Percentiles rank a stretch among this genome's conserved stretches.
These are phyloP conservation scores for Quercus rubra DNA, from an alignment of 306 rosid species.

Conservation along the genomic window DNA sequence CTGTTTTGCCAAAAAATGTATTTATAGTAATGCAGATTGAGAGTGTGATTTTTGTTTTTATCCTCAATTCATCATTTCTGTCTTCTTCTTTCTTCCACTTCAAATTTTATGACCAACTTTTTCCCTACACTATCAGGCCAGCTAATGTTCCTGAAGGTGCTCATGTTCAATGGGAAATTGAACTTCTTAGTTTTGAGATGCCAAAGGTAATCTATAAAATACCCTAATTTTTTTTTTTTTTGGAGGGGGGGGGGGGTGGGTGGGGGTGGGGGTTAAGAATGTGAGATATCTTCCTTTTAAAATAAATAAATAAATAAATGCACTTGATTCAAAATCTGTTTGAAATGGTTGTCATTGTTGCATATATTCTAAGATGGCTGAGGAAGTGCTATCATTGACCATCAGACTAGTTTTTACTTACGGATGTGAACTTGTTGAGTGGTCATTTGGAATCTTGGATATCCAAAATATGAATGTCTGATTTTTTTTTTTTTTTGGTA, in stretches of 20 bases:
- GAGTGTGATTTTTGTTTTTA: background rate
- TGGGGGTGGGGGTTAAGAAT: no score
- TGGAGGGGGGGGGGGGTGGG: no score
- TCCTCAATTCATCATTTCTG: background rate
- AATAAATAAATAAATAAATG: background rate
- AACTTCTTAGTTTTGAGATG: slow-evolving; percentile 93
- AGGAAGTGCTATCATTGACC: background rate
- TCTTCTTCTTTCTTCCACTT: slow-evolving; percentile 16
- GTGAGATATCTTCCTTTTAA: no score
- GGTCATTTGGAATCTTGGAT: background rate
- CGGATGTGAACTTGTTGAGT: background rate
- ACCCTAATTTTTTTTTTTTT: background rate
- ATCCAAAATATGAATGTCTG: background rate
- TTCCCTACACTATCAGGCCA: slow-evolving; percentile 49
- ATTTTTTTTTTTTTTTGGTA: background rate
- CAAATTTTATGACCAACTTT: slow-evolving; percentile 19
- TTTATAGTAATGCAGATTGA: background rate
- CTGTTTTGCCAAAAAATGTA: slow-evolving; percentile 13
- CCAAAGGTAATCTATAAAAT: slow-evolving; percentile 56
- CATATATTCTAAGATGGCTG: background rate
- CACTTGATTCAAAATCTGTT: background rate
- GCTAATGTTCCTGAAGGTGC: slow-evolving; percentile 89
- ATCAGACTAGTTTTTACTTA: background rate
- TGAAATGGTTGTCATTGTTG: background rate
- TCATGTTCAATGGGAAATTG: slow-evolving; percentile 93